Evolutionary conservation across 371 early-diverging fungal genomes (phyloP), one percentile per base, ranked within the genome.

Genomic region (Mucor velutinosus): DNA sequence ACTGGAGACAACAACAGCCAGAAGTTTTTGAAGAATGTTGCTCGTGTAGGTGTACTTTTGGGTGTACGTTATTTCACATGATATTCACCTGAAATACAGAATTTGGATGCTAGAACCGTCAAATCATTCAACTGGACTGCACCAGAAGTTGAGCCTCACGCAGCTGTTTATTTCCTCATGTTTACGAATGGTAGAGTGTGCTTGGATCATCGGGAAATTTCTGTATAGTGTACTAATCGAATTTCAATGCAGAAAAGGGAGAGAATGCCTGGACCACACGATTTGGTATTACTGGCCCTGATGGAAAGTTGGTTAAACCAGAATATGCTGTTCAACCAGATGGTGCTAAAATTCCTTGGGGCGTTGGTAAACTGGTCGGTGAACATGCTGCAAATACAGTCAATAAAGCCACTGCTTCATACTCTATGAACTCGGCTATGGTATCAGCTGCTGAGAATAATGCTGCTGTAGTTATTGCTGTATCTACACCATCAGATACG

Each of bases 91-190:
- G 19, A 47, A 27, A 53, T 27, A 5, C 59, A 75, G 75, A 59
- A 67, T 60, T 60, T 77, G 47, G 69, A 77, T 49, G 77, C 61
- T 32, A 61, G 57, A 8, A 63, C 58, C 8, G 17, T 68, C 15
- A 70, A 56, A 39, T 30, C 66, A 7, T 73, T 73, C 21, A 74
- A 72, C 15, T 81, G 73, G 71, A 75, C 63, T 7, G 77, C 74
- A 11, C 84, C 84, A n/a, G 58, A 75, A 43, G 84, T 83, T 1
- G 55, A 60, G 10, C 78, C 81, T 17, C 74, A 74, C 51, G 61
- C 84, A 1, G 69, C 79, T 14, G 69, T 83, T 55, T 83, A 83
- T 55, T 83, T 83, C 58, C 70, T 83, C 33, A 83, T 77, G 80
- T 83, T 83, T 70, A 79, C 84, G 0, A 81, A 76, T 66, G 78